Conservation (phyloP, 2,329 filamentous ascomycete species). For the Tolypocladium paradoxum region DNA sequence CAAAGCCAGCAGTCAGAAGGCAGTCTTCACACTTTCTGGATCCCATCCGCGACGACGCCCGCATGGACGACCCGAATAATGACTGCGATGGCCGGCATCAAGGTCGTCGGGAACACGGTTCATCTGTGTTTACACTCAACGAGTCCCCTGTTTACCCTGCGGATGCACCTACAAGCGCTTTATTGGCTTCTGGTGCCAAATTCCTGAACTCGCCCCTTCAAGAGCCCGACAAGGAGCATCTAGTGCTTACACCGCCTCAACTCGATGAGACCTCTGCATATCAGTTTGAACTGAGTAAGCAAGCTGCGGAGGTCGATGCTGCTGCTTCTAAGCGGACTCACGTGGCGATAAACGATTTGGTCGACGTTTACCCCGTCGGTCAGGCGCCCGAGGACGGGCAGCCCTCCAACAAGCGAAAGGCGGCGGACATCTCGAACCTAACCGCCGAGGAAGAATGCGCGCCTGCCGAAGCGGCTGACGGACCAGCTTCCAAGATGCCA, state of each 20-base stretch:
- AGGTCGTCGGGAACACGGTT: neutral
- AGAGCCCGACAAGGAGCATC: neutral
- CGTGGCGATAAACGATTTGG: neutral
- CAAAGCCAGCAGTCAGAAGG: neutral
- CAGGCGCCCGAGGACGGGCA: neutral
- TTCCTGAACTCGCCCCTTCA: conserved; percentile 18
- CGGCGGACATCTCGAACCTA: conserved; percentile 14
- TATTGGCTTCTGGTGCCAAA: conserved; percentile 18
- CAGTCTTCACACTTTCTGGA: neutral
- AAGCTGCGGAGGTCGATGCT: neutral
- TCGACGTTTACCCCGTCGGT: neutral
- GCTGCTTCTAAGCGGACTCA: neutral
- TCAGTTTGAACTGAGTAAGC: conserved; percentile 18
- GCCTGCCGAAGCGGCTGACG: neutral
- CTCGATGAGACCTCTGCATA: conserved; percentile 20
- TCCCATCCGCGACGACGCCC: neutral
- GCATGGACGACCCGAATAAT: neutral
- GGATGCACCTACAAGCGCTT: conserved; percentile 6
- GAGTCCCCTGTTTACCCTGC: neutral
- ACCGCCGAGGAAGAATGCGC: conserved; percentile 2
- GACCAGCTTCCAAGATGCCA: neutral
- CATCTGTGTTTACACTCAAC: neutral
- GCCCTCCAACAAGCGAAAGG: conserved; percentile 14
- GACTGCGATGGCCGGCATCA: neutral
- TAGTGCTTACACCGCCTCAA: neutral